Conservation (phyloP, 495 filamentous ascomycete genomes). For the Penicillium daleae region DNA sequence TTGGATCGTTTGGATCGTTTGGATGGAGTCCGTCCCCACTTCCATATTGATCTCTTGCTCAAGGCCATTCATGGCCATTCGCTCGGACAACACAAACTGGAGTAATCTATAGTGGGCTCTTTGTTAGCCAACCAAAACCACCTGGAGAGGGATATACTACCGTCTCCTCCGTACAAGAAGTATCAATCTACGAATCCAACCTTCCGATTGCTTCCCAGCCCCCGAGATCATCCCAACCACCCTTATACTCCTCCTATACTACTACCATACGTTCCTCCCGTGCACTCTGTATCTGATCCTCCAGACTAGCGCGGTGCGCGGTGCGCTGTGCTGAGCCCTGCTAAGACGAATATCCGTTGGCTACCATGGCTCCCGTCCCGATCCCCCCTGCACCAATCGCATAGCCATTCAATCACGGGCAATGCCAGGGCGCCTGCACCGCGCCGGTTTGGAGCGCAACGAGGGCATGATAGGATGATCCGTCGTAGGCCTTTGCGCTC, state of each 20-base stretch:
- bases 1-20: not conserved
- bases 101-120: no score
- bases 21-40: constrained; percentile 4
- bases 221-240: constrained; percentile 1
- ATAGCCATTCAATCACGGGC: constrained; percentile 26
- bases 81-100: no score
- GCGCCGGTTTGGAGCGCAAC: constrained; percentile 7
- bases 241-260: not conserved
- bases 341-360: not conserved
- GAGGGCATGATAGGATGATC: constrained; percentile 1
- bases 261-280: not conserved
- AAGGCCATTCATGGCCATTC: not conserved
- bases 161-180: no score
- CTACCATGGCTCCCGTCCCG: not conserved
- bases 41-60: not conserved
- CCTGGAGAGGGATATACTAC: not conserved
- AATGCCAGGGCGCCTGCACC: constrained; percentile 16
- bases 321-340: not conserved
- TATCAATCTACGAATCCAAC: not conserved
- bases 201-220: constrained; percentile 1
- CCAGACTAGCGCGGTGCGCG: constrained; percentile 8
- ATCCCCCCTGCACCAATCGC: constrained; percentile 30
- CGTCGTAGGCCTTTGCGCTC: not conserved
- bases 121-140: not conserved
- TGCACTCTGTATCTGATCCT: not conserved